Percentiles rank a stretch among this genome's conserved stretches.
phyloP scores from a whole-genome alignment of 371 early-diverging fungal genomes.

The Batkoa obscura region DNA sequence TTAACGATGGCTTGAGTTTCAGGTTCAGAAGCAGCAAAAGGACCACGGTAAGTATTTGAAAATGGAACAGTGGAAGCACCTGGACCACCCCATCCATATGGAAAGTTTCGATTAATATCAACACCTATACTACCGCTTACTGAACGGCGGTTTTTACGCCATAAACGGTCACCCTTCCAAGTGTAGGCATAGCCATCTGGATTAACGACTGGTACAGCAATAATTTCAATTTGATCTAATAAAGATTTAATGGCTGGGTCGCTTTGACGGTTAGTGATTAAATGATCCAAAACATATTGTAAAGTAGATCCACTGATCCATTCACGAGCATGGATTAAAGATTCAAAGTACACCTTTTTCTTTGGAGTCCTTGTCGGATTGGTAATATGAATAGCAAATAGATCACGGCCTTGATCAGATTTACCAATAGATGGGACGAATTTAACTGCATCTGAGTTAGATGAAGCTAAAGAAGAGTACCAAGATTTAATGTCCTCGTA shows the following conservation, averaged over 20 bases:
- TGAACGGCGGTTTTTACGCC: constrained; percentile 20
- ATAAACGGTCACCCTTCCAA: constrained; percentile 15
- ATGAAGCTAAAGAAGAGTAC: neutral
- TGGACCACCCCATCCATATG: constrained; percentile 25
- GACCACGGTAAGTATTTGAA: constrained; percentile 32
- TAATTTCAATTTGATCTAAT: constrained; percentile 11
- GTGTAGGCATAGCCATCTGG: constrained; percentile 25
- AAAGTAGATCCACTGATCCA: constrained; percentile 6
- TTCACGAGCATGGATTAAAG: constrained; percentile 7
- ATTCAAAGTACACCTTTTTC: constrained; percentile 6
- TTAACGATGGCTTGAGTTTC: constrained; percentile 24
- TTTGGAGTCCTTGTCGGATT: neutral
- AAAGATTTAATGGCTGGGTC: constrained; percentile 4
- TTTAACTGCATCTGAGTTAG: constrained; percentile 2
- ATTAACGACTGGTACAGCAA: constrained; percentile 24
- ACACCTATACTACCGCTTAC: constrained; percentile 2
- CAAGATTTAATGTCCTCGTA: constrained; percentile 3
- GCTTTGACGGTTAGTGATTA: neutral
- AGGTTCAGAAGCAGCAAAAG: constrained; percentile 26
- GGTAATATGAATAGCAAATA: constrained; percentile 5
- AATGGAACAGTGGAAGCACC: constrained; percentile 22
- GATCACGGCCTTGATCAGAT: neutral
- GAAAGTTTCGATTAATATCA: constrained; percentile 21
- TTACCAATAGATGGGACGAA: constrained; percentile 7
- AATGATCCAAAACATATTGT: neutral